phyloP scores from a whole-genome alignment of 306 rosid genomes.

The Quercus berberidifolia region DNA sequence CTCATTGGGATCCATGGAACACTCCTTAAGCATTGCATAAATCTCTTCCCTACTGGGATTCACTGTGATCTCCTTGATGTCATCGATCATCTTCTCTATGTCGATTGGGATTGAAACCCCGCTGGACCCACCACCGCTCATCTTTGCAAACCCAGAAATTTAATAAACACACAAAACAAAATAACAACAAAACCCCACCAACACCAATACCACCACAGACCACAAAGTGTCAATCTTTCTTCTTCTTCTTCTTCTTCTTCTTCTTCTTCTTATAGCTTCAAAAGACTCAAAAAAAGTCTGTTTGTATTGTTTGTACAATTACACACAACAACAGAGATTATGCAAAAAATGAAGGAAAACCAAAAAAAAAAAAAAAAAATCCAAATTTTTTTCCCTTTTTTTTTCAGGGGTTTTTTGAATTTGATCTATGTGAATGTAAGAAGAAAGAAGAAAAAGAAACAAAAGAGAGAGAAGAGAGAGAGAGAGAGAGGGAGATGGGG shows the following conservation, averaged over 20 bases:
- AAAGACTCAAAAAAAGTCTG: background rate
- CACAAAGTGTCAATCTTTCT: too few species aligned
- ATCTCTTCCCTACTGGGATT: conserved; percentile 85
- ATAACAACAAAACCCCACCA: background rate
- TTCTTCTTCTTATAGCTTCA: too few species aligned
- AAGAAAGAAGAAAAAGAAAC: conserved; percentile 1
- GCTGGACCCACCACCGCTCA: conserved; percentile 76
- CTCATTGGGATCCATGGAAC: conserved; percentile 98
- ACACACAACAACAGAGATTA: background rate
- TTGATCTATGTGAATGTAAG: conserved; percentile 37
- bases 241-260: too few species aligned
- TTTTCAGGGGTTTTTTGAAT: conserved; percentile 36
- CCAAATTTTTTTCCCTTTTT: conserved; percentile 2
- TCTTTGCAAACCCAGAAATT: conserved; percentile 42
- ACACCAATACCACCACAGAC: too few species aligned
- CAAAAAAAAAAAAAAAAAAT: background rate
- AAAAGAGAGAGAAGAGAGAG: background rate
- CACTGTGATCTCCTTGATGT: conserved; percentile 80
- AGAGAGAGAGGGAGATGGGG: background rate
- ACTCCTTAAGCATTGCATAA: conserved; percentile 93
- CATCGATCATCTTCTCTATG: conserved; percentile 70
- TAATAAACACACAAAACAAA: conserved; percentile 7
- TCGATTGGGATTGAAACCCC: conserved; percentile 82
- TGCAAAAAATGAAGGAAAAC: conserved; percentile 9
- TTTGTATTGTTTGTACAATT: background rate